phyloP scores from a whole-genome alignment of 139 green algal species.

The Spirogloea muscicola region DNA sequence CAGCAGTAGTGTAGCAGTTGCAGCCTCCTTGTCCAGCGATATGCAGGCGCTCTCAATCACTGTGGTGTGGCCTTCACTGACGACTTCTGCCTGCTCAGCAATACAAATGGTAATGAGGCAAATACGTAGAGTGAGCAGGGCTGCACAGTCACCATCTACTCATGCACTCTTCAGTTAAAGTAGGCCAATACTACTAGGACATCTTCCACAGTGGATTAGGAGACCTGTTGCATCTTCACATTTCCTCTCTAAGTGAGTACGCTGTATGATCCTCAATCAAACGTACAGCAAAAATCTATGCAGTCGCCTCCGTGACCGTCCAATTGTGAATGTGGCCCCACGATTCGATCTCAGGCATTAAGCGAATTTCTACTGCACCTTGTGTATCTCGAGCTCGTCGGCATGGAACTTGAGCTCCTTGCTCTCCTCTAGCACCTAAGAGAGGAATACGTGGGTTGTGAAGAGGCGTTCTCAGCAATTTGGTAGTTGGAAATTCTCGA shows the following conservation, averaged over 20 bases:
- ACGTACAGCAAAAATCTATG: too few relatives aligned
- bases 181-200: not conserved
- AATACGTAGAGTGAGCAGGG: not conserved
- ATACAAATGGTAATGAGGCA: not conserved
- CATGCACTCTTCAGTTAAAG: not conserved
- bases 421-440: conserved; percentile 34
- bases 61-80: not conserved
- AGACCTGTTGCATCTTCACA: too few relatives aligned
- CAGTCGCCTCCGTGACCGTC: too few relatives aligned
- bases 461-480: too few relatives aligned
- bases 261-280: too few relatives aligned
- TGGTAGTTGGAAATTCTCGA: too few relatives aligned
- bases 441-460: too few relatives aligned
- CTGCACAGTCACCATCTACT: not conserved
- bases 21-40: conserved; percentile 15
- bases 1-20: conserved; percentile 4
- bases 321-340: too few relatives aligned
- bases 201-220: not conserved
- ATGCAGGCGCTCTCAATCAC: not conserved
- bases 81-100: conserved; percentile 16
- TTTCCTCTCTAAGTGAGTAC: too few relatives aligned
- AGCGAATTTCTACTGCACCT: conserved; percentile 9
- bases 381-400: conserved; percentile 27
- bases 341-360: not conserved
- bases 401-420: conserved; percentile 36